Evolutionary conservation across 352 stramenopile species (phyloP), one percentile per base, ranked within the genome.

Genomic region (Globisporangium spiculum): DNA sequence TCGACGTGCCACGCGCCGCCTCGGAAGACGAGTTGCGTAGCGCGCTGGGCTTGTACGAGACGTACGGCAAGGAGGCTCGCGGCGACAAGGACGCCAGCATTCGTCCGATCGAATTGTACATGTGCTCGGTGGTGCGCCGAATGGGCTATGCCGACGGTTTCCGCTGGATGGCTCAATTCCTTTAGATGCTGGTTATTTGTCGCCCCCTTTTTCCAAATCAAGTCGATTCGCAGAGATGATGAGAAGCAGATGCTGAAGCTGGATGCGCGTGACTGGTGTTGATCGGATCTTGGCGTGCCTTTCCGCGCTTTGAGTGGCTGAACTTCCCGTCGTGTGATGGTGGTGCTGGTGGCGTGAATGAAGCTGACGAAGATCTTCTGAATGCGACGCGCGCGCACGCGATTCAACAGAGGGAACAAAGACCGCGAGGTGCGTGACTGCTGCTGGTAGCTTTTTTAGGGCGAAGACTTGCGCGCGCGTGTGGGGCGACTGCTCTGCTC

Each of bases 61-160:
- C 98, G 16, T 99, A 98, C 83, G 98, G 98, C 74, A 99, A 99
- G 84, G 97, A 99, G 61, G 84, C 89, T 60, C 85, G 89, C 60
- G 89, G 89, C 27, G 90, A 98, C 79, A 88, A 89, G 61, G 88
- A 97, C 72, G 81, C 83, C 44, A 95, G 84, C 79, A 97, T 97
- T 64, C 92, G 94, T 73, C 94, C 95, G 36, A 99, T 99, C 70
- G 98, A 99, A 77, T 86, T 99, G 52, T 99, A 99, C 90, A 99
- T 99, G 98, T 99, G 98, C 78, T 99, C 96, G 66, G 98, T 99
- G 32, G 95, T 99, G 70, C 92, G 96, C 86, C 92, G 96, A 89
- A 99, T 99, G 95, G 97, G 97, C 57, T 99, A 99, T 78, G 95
- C 97, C 53, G 98, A 99, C 81, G 98, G 91, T 69, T 96, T 96